These are phyloP conservation scores for Trametes elegans DNA, from an alignment of 768 basidiomycete species.

Conservation along the genomic window DNA sequence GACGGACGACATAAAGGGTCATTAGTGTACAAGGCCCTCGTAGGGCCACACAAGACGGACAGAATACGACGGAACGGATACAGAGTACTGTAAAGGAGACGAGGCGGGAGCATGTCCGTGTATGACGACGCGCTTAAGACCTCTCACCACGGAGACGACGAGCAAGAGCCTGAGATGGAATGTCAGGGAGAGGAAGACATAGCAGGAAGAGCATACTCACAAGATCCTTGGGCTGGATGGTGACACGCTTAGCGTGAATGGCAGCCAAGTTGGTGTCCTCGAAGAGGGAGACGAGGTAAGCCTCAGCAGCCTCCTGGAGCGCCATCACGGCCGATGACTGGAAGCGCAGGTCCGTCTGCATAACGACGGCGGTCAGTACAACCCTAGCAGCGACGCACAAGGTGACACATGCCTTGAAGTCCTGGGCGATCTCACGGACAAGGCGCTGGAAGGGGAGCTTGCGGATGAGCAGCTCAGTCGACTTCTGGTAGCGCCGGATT, in stretches of 20 bases:
- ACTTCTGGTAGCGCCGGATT: slow-evolving; percentile 98
- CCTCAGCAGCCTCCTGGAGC: slow-evolving; percentile 84
- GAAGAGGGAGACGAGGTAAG: slow-evolving; percentile 75
- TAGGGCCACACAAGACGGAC: slow-evolving; percentile 11
- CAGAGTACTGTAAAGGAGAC: slow-evolving; percentile 10
- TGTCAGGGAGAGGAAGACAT: not conserved
- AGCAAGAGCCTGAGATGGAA: slow-evolving; percentile 50
- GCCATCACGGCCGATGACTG: slow-evolving; percentile 91
- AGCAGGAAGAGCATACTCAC: slow-evolving; percentile 34
- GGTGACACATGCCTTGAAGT: slow-evolving; percentile 69
- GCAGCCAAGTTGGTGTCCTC: slow-evolving; percentile 85
- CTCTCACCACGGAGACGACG: slow-evolving; percentile 79
- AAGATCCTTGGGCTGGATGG: slow-evolving; percentile 85
- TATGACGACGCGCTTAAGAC: slow-evolving; percentile 41
- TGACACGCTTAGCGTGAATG: slow-evolving; percentile 84
- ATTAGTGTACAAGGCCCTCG: slow-evolving; percentile 15
- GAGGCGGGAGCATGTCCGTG: not conserved
- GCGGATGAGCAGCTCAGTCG: slow-evolving; percentile 97
- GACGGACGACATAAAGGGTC: not conserved
- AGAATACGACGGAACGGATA: slow-evolving; percentile 9
- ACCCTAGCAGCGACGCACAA: slow-evolving; percentile 72
- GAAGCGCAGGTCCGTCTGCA: slow-evolving; percentile 79
- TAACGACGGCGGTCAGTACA: not conserved
- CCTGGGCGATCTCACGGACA: slow-evolving; percentile 92
- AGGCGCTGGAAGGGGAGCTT: slow-evolving; percentile 99